Evolutionary conservation across 495 filamentous ascomycete species (phyloP), one percentile per base, ranked within the genome.

Genomic region (Daldinia childiae): DNA sequence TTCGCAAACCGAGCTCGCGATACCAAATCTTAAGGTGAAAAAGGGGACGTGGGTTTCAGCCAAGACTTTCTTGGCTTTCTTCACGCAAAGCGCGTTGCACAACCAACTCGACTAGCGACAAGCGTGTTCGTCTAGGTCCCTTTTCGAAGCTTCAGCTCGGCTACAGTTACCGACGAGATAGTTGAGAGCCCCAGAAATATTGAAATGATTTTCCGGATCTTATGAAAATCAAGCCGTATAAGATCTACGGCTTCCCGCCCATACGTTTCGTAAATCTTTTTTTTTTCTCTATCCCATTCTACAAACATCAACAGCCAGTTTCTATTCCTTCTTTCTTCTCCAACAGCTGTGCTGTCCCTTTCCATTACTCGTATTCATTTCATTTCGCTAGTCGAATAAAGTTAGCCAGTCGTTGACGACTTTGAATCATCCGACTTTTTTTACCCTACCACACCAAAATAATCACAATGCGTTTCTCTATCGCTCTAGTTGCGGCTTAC

Each of bases 331-430:
- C 26, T 73, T 58, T 52, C 54, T 60, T 56, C 64, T 60, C 41
- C 32, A 62, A 69, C 76, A 78, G 76, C 76, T 78, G 76, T 72
- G 76, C 76, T 78, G 76, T 74, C 69, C 64, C 76, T 74, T 71
- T 56, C 64, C 63, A 67, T 58, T 30, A 62, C 52, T 71, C 59
- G 59, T n/a, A 32, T 72, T 65, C 34, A 30, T 66, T 64, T 50
- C 58, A 68, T 43, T 59, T 71, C 58, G 17, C 48, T 58, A 62
- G 24, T 29, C 41, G 43, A 48, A 48, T 27, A 66, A 55, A 61
- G 62, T 50, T 55, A 62, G 32, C 61, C 64, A 32, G 56, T 69
- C 69, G 56, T 72, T 54, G 63, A 69, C 72, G 43, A 57, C 38
- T 27, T 27, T 45, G 21, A 54, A 57, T 56, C 38, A 36, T 15